Evolutionary conservation across 371 early-diverging fungal species (phyloP).

Genomic region (Rhizopus sp.): DNA sequence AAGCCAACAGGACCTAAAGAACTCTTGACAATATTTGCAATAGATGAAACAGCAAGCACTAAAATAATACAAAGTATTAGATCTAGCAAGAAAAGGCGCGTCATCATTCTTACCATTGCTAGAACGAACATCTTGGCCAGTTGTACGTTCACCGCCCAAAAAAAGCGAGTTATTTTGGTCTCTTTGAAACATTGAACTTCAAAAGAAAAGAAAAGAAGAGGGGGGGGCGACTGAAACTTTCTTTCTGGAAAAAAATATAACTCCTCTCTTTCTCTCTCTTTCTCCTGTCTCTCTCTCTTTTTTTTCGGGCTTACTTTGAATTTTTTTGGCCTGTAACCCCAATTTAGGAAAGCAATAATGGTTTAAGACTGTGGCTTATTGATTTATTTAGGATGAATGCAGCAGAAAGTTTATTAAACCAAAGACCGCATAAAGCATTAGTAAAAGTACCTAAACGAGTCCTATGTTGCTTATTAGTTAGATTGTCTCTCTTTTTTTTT

Average conservation of each 20-base stretch:
- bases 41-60: constrained; percentile 77
- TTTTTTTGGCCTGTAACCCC: not conserved
- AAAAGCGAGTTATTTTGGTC: constrained; percentile 40
- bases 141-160: constrained; percentile 90
- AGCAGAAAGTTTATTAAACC: too few species aligned
- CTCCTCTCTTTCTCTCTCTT: too few species aligned
- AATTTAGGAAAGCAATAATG: not conserved
- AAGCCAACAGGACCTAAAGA: constrained; percentile 99
- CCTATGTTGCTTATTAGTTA: too few species aligned
- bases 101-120: constrained; percentile 84
- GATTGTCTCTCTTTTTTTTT: not conserved
- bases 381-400: too few species aligned
- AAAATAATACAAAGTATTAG: constrained; percentile 1
- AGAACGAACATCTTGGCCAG: constrained; percentile 92
- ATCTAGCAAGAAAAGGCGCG: constrained; percentile 5
- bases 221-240: not conserved
- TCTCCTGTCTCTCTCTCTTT: not conserved
- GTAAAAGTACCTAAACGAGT: too few species aligned
- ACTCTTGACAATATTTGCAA: constrained; percentile 98
- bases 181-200: constrained; percentile 19
- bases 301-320: not conserved
- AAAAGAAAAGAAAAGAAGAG: not conserved
- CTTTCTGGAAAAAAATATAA: too few species aligned
- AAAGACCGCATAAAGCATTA: too few species aligned
- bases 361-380: not conserved